Evolutionary conservation across 306 rosid genomes (phyloP).

Genomic region (Dalbergia cochinchinensis): DNA sequence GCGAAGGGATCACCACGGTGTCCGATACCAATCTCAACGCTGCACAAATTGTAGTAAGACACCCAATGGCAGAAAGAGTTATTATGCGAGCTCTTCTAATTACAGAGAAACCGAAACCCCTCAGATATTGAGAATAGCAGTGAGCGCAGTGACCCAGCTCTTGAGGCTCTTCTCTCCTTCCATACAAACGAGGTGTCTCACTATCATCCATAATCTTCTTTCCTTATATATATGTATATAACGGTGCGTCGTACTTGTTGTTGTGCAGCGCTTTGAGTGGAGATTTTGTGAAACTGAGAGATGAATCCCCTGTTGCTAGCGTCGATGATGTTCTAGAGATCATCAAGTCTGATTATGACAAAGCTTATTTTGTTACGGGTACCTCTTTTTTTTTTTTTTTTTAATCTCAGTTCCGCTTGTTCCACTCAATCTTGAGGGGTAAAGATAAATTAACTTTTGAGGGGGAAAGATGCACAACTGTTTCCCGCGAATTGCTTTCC

Average conservation of each 20-base stretch:
- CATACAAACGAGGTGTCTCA: conserved; percentile 50
- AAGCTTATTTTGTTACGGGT: conserved; percentile 89
- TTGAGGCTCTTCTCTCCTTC: conserved; percentile 71
- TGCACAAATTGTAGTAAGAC: conserved; percentile 38
- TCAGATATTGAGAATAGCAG: conserved; percentile 65
- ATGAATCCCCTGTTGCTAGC: conserved; percentile 55
- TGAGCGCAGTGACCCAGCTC: conserved; percentile 75
- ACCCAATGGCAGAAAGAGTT: conserved; percentile 41
- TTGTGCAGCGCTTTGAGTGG: conserved; percentile 42
- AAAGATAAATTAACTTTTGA: too few relatives aligned
- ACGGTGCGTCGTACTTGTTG: not conserved
- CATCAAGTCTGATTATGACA: conserved; percentile 64
- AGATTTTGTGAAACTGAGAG: conserved; percentile 42
- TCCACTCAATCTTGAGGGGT: too few relatives aligned
- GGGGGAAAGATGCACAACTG: too few relatives aligned
- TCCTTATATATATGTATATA: not conserved
- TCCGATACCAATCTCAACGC: conserved; percentile 51
- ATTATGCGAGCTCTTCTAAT: not conserved
- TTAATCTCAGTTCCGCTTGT: too few relatives aligned
- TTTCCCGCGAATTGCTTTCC: too few relatives aligned
- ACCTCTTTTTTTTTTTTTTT: not conserved
- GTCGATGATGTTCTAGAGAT: conserved; percentile 74
- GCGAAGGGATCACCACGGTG: conserved; percentile 36
- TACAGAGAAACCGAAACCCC: conserved; percentile 61
- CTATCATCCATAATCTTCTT: not conserved